Percentiles rank a stretch among this genome's conserved stretches.
Conservation (phyloP, 148 eudicot genomes). For the Limonium bicolor region DNA sequence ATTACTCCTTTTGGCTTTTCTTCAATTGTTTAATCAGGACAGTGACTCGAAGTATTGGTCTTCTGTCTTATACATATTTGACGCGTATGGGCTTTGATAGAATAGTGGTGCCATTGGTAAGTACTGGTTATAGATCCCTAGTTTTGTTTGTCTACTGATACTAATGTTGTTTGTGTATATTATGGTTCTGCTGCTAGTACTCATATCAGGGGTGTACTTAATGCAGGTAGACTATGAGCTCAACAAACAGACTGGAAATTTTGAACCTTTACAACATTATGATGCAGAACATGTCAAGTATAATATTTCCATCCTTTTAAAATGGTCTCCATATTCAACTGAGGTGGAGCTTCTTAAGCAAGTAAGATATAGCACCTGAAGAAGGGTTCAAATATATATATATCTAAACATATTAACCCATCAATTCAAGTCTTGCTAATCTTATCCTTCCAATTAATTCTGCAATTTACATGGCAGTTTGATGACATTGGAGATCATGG, state of each 20-base stretch:
- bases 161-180: background rate
- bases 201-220: background rate
- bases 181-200: background rate
- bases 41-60: conserved; percentile 80
- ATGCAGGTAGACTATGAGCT: conserved; percentile 72
- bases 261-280: conserved; percentile 22
- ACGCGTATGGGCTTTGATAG: conserved; percentile 56
- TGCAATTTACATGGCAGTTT: conserved; percentile 50
- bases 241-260: conserved; percentile 22
- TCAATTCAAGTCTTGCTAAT: no score
- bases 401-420: no score
- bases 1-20: background rate
- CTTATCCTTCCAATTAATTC: no score
- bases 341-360: conserved; percentile 59
- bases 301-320: conserved; percentile 48
- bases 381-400: no score
- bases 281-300: conserved; percentile 24
- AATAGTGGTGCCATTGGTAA: conserved; percentile 95
- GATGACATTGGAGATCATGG: conserved; percentile 69
- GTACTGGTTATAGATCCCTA: no score
- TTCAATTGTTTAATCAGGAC: conserved; percentile 34
- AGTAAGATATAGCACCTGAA: no score
- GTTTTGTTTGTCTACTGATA: background rate
- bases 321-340: conserved; percentile 79
- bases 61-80: conserved; percentile 77